Percentiles rank a stretch among this genome's conserved stretches.
phyloP scores from a whole-genome alignment of 1,139 yeast genomes.

The Saccharomyces hybrid region DNA sequence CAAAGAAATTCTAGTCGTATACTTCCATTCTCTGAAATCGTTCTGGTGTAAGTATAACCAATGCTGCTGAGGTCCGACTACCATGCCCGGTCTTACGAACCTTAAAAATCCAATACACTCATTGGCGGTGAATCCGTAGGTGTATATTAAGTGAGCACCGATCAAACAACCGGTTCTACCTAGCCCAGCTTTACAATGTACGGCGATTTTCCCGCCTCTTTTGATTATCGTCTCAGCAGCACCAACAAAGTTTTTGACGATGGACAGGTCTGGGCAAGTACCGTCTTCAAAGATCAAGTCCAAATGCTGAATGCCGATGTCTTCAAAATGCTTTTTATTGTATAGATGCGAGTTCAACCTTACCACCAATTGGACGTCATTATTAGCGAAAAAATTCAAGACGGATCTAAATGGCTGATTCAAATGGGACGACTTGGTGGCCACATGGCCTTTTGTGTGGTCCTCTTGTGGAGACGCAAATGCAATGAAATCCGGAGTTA shows the following conservation, averaged over 20 bases:
- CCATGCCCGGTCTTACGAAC: constrained; percentile 97
- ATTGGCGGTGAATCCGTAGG: constrained; percentile 93
- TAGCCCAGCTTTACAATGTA: constrained; percentile 95
- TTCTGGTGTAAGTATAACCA: constrained; percentile 95
- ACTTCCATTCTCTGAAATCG: constrained; percentile 93
- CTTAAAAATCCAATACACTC: constrained; percentile 97
- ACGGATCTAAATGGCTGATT: constrained; percentile 78
- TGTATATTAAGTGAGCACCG: constrained; percentile 92
- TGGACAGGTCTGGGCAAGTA: constrained; percentile 91
- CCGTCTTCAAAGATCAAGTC: constrained; percentile 98
- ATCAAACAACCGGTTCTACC: constrained; percentile 97
- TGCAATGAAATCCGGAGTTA: constrained; percentile 91
- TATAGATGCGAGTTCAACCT: constrained; percentile 87
- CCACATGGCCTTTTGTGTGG: constrained; percentile 35
- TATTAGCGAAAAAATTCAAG: constrained; percentile 60
- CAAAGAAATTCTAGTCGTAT: constrained; percentile 66
- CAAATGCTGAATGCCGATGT: constrained; percentile 75
- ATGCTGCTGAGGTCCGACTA: constrained; percentile 98
- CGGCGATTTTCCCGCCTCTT: constrained; percentile 89
- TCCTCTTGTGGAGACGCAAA: constrained; percentile 95
- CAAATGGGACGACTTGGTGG: constrained; percentile 32
- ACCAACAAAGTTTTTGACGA: constrained; percentile 86
- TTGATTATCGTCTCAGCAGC: constrained; percentile 83
- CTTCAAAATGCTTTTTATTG: constrained; percentile 75
- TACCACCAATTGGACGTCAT: constrained; percentile 81